Percentiles rank a stretch among this genome's conserved stretches.
phyloP scores from a whole-genome alignment of 306 rosid genomes.

The Rosa rugosa region DNA sequence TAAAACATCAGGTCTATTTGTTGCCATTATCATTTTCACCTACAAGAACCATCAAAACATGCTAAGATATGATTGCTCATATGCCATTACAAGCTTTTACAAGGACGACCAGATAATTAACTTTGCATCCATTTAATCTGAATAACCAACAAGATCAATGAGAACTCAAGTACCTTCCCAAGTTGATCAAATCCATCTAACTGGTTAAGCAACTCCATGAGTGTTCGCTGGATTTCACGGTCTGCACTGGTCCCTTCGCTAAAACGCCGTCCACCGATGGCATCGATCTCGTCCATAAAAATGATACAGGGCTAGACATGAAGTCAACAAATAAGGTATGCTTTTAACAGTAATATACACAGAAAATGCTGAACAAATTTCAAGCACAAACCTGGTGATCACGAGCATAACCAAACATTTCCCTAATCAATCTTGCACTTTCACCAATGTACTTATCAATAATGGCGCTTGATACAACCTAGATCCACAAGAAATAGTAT shows the following conservation, averaged over 20 bases:
- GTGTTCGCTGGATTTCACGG: slow-evolving; percentile 95
- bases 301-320: slow-evolving; percentile 88
- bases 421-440: slow-evolving; percentile 91
- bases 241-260: slow-evolving; percentile 98
- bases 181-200: slow-evolving; percentile 97
- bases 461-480: slow-evolving; percentile 99
- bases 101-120: not conserved
- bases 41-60: slow-evolving; percentile 28
- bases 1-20: slow-evolving; percentile 90
- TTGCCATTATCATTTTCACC: slow-evolving; percentile 99
- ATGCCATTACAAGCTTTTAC: slow-evolving; percentile 2
- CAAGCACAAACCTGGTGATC: slow-evolving; percentile 79
- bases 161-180: slow-evolving; percentile 70
- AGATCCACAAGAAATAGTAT: slow-evolving; percentile 9
- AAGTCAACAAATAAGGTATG: slow-evolving; percentile 13
- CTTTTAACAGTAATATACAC: not conserved
- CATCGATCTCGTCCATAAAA: slow-evolving; percentile 99
- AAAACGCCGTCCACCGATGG: slow-evolving; percentile 98
- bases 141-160: slow-evolving; percentile 1
- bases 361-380: not conserved
- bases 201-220: slow-evolving; percentile 96
- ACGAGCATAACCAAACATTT: slow-evolving; percentile 98
- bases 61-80: not conserved
- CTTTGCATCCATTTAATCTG: not conserved
- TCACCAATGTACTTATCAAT: slow-evolving; percentile 95